These are phyloP conservation scores for Fraxinus quadrangulata DNA, from an alignment of 257 asterid genomes.

Conservation along the genomic window DNA sequence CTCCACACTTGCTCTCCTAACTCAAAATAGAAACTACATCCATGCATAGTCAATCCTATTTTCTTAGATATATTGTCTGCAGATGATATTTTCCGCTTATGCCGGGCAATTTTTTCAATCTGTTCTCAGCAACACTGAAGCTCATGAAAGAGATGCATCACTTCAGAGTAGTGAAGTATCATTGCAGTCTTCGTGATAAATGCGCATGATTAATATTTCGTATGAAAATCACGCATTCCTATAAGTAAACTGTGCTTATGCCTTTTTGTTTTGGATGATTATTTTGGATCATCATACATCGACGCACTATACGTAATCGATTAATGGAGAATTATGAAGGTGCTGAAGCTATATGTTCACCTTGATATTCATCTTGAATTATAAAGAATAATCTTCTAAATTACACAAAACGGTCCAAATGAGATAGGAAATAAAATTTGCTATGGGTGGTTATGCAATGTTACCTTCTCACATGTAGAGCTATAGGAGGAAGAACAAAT, in stretches of 20 bases:
- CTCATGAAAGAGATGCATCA: slow-evolving; percentile 71
- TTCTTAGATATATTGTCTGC: no score
- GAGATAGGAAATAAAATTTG: no score
- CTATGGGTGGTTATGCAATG: no score
- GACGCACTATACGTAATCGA: neutral
- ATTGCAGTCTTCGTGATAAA: neutral
- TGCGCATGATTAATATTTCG: neutral
- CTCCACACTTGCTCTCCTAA: no score
- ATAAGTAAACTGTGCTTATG: no score
- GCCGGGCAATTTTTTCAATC: slow-evolving; percentile 85
- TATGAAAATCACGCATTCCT: no score
- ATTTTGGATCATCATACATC: neutral
- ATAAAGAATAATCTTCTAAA: neutral
- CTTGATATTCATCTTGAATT: neutral
- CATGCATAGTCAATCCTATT: no score
- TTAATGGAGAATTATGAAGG: neutral
- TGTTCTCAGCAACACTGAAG: slow-evolving; percentile 78
- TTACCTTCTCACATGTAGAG: no score
- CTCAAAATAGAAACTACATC: no score
- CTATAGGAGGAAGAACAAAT: no score
- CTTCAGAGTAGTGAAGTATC: slow-evolving; percentile 70
- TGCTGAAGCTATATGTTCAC: neutral
- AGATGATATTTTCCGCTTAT: slow-evolving; percentile 39
- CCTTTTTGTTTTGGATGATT: neutral
- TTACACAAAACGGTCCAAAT: neutral